Conservation (phyloP, 2,329 filamentous ascomycete genomes). For the Neobulgaria alba region DNA sequence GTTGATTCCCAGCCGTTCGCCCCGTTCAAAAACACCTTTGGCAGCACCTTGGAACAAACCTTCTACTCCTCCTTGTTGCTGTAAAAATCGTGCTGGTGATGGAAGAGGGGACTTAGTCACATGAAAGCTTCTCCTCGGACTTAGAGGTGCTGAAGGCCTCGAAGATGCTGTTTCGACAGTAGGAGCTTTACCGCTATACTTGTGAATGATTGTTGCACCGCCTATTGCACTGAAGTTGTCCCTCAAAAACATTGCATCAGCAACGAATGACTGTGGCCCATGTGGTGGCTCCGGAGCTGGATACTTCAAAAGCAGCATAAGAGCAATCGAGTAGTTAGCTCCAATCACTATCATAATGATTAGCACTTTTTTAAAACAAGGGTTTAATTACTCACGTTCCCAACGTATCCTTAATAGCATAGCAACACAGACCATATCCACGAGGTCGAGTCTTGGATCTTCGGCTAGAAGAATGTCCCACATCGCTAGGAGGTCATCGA, state of each 20-base stretch:
- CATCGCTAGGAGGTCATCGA: slow-evolving; percentile 71
- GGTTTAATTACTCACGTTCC: slow-evolving; percentile 52
- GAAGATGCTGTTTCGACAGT: slow-evolving; percentile 19
- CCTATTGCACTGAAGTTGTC: slow-evolving; percentile 55
- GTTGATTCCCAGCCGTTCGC: slow-evolving; percentile 72
- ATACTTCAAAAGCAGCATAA: slow-evolving; percentile 79
- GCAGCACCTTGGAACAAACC: slow-evolving; percentile 68
- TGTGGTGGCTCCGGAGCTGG: slow-evolving; percentile 55
- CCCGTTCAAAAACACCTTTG: slow-evolving; percentile 62
- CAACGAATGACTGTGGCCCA: slow-evolving; percentile 70
- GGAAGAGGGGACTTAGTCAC: slow-evolving; percentile 24
- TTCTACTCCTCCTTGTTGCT: slow-evolving; percentile 51
- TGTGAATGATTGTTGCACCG: slow-evolving; percentile 57
- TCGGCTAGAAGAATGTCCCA: slow-evolving; percentile 92
- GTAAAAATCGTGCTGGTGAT: slow-evolving; percentile 32
- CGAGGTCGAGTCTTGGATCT: slow-evolving; percentile 68
- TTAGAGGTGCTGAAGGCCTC: slow-evolving; percentile 24
- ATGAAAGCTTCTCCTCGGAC: slow-evolving; percentile 17
- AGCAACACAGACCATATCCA: slow-evolving; percentile 85
- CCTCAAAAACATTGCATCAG: slow-evolving; percentile 71
- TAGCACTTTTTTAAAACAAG: neutral
- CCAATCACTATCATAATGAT: slow-evolving; percentile 55
- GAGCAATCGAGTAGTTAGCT: slow-evolving; percentile 77
- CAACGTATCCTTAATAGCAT: slow-evolving; percentile 91
- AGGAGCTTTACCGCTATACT: slow-evolving; percentile 56